Evolutionary conservation across 257 asterid genomes (phyloP).

Genomic region (Leonotis leonurus): DNA sequence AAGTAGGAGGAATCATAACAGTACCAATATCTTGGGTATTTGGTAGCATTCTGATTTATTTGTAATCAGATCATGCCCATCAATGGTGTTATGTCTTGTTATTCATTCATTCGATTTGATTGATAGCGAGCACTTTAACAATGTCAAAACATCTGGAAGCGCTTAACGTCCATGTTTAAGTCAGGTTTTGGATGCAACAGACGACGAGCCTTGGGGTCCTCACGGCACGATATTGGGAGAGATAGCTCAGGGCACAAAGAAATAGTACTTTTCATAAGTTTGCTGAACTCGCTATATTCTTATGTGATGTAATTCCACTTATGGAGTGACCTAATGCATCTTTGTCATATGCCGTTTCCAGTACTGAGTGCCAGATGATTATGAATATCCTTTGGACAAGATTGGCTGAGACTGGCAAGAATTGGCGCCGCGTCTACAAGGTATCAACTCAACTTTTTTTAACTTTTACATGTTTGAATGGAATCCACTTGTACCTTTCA

Average conservation of each 20-base stretch:
- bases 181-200: constrained; percentile 97
- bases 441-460: constrained; percentile 24
- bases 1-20: not conserved
- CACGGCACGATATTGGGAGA: constrained; percentile 96
- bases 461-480: constrained; percentile 4
- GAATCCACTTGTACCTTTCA: constrained; percentile 3
- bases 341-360: constrained; percentile 32
- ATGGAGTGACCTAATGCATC: not conserved
- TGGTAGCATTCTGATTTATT: not conserved
- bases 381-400: constrained; percentile 96
- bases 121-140: too few relatives aligned
- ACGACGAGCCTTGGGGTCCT: constrained; percentile 99
- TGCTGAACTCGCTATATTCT: constrained; percentile 4
- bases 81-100: not conserved
- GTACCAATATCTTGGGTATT: not conserved
- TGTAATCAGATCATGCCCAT: not conserved
- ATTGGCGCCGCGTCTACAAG: constrained; percentile 95
- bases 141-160: too few relatives aligned
- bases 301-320: constrained; percentile 12
- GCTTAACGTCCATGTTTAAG: constrained; percentile 20
- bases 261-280: constrained; percentile 52
- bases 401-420: constrained; percentile 73
- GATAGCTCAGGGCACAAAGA: constrained; percentile 88
- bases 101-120: not conserved
- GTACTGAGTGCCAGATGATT: constrained; percentile 83